Evolutionary conservation across 2,329 filamentous ascomycete species (phyloP).

Genomic region (Fusarium subtropicale): DNA sequence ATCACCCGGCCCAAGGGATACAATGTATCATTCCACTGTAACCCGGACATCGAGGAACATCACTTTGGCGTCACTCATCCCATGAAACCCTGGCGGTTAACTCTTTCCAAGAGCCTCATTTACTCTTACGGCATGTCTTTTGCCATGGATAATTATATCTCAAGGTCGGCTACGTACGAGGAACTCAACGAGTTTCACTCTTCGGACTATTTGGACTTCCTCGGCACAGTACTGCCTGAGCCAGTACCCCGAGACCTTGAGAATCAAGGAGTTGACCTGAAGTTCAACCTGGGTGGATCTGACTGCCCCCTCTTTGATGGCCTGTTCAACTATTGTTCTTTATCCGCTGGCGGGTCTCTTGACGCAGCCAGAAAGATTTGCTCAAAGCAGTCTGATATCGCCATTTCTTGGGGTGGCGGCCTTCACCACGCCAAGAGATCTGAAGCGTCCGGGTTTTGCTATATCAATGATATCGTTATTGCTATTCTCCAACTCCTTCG

Average conservation of each 20-base stretch:
- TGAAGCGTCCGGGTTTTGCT: constrained; percentile 96
- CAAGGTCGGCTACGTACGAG: constrained; percentile 85
- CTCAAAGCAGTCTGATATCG: constrained; percentile 89
- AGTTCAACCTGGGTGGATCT: constrained; percentile 88
- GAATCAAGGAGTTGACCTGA: constrained; percentile 70
- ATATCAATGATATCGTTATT: constrained; percentile 98
- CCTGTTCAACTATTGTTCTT: constrained; percentile 92
- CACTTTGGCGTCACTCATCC: constrained; percentile 97
- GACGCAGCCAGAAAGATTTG: constrained; percentile 92
- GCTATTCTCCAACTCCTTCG: constrained; percentile 89
- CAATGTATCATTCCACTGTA: constrained; percentile 94
- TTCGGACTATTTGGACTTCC: constrained; percentile 89
- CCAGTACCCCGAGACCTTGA: constrained; percentile 74
- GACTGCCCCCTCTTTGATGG: constrained; percentile 98
- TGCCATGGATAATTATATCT: constrained; percentile 94
- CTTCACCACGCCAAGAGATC: constrained; percentile 96
- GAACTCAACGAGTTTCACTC: constrained; percentile 90
- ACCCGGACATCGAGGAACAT: constrained; percentile 93
- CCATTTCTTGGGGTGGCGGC: constrained; percentile 97
- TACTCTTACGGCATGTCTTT: constrained; percentile 95
- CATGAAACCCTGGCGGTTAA: constrained; percentile 99
- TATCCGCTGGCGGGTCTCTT: constrained; percentile 90
- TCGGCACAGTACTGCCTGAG: constrained; percentile 77
- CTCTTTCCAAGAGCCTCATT: constrained; percentile 93
- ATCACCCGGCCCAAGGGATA: constrained; percentile 86